Percentiles rank a stretch among this genome's conserved stretches.
These are phyloP conservation scores for Vitis rotundifolia DNA, from an alignment of 164 flowering plant species.

Conservation along the genomic window DNA sequence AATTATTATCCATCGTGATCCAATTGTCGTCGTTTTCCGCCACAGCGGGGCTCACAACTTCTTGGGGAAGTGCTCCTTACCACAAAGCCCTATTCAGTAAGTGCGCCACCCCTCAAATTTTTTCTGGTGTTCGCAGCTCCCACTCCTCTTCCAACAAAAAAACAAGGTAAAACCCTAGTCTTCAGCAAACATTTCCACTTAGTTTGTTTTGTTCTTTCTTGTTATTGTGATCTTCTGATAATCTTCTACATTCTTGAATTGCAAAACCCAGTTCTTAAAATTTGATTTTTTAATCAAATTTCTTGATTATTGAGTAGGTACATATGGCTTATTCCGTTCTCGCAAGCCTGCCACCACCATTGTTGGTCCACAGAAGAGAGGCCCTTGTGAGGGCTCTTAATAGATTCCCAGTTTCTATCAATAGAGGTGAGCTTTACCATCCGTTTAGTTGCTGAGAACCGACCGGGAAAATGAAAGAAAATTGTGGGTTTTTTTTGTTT, in stretches of 20 bases:
- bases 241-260: background rate
- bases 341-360: constrained; percentile 35
- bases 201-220: no score
- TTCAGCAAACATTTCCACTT: background rate
- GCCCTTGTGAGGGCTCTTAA: constrained; percentile 26
- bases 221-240: no score
- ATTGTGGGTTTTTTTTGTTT: background rate
- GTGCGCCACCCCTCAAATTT: no score
- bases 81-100: background rate
- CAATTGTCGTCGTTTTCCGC: no score
- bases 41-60: no score
- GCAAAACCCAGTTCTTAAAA: background rate
- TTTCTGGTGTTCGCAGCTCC: no score
- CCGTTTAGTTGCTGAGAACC: background rate
- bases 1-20: no score
- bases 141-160: no score
- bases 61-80: no score
- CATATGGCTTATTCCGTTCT: constrained; percentile 37
- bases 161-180: background rate
- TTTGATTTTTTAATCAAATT: background rate
- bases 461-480: background rate
- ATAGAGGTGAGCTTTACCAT: constrained; percentile 19
- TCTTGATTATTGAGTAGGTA: background rate
- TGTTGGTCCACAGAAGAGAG: constrained; percentile 33
- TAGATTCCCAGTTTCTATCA: constrained; percentile 28